A percentile compares a stretch with the other conserved stretches of the same genome.
phyloP scores from a whole-genome alignment of 139 green algal genomes.

The Chlamydomonas sphaeroides region DNA sequence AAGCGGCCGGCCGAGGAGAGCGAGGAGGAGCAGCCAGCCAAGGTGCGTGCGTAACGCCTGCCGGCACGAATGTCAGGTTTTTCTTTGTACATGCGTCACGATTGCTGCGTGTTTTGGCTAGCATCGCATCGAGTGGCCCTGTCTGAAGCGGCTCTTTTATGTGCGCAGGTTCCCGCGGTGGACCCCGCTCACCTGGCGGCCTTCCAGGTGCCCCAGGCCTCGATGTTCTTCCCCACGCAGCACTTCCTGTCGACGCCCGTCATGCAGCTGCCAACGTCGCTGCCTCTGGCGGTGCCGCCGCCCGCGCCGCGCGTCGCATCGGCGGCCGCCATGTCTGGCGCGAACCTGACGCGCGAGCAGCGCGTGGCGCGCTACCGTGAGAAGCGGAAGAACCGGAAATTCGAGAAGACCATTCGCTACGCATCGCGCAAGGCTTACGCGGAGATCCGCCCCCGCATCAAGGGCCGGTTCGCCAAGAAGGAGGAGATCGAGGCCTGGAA shows the following conservation, averaged over 20 bases:
- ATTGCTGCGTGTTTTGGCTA: too few species aligned
- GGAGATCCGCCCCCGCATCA: slow-evolving; percentile 85
- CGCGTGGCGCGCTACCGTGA: slow-evolving; percentile 73
- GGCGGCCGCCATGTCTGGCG: background rate
- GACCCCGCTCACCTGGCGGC: too few species aligned
- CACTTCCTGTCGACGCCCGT: background rate
- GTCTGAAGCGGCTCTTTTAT: too few species aligned
- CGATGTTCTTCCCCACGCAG: background rate
- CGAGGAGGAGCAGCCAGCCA: slow-evolving; percentile 1
- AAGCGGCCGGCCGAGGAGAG: background rate
- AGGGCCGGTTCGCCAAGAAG: slow-evolving; percentile 83
- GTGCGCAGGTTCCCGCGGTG: too few species aligned
- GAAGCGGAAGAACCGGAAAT: slow-evolving; percentile 80
- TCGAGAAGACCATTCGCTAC: slow-evolving; percentile 90
- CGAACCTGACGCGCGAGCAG: slow-evolving; percentile 61
- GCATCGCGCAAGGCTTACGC: slow-evolving; percentile 85
- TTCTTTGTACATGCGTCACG: too few species aligned
- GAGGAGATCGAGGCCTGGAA: slow-evolving; percentile 74
- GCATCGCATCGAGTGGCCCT: too few species aligned
- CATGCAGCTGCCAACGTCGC: background rate
- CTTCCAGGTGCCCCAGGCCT: background rate
- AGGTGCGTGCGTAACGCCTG: too few species aligned
- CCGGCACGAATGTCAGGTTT: too few species aligned
- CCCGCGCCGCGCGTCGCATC: background rate
- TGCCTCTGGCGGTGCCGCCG: background rate